These are phyloP conservation scores for Rhizomucor pusillus DNA, from an alignment of 371 early-diverging fungal species.

Conservation along the genomic window DNA sequence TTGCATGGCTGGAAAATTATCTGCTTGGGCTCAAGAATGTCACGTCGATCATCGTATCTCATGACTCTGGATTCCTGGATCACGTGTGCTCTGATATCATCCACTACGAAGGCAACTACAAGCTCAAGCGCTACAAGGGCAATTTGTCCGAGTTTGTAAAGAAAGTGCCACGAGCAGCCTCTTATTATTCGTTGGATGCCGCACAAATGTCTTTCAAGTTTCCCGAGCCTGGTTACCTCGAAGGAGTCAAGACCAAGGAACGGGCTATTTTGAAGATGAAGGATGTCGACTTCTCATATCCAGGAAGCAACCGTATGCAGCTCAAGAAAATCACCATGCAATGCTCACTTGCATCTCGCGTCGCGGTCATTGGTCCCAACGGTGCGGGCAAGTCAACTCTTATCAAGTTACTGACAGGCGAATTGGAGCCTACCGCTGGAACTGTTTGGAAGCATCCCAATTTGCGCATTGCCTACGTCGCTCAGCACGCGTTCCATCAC, in stretches of 20 bases:
- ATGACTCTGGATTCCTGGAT: constrained; percentile 89
- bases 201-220: constrained; percentile 58
- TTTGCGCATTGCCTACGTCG: constrained; percentile 84
- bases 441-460: constrained; percentile 79
- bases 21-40: constrained; percentile 67
- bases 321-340: constrained; percentile 60
- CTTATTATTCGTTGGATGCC: constrained; percentile 68
- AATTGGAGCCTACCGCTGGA: constrained; percentile 62
- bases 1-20: constrained; percentile 83
- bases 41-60: constrained; percentile 85
- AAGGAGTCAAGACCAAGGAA: constrained; percentile 74
- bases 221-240: constrained; percentile 72
- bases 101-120: constrained; percentile 71
- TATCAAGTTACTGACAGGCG: constrained; percentile 85
- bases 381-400: constrained; percentile 80
- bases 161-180: constrained; percentile 72
- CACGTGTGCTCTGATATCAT: constrained; percentile 81
- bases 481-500: constrained; percentile 90
- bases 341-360: constrained; percentile 66
- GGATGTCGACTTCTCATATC: constrained; percentile 68
- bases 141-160: constrained; percentile 85
- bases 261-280: constrained; percentile 67
- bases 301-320: constrained; percentile 52
- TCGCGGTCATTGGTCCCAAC: constrained; percentile 73
- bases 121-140: constrained; percentile 79